Evolutionary conservation across 805 yeast species (phyloP).

Genomic region (Jamesozyma lodderae): DNA sequence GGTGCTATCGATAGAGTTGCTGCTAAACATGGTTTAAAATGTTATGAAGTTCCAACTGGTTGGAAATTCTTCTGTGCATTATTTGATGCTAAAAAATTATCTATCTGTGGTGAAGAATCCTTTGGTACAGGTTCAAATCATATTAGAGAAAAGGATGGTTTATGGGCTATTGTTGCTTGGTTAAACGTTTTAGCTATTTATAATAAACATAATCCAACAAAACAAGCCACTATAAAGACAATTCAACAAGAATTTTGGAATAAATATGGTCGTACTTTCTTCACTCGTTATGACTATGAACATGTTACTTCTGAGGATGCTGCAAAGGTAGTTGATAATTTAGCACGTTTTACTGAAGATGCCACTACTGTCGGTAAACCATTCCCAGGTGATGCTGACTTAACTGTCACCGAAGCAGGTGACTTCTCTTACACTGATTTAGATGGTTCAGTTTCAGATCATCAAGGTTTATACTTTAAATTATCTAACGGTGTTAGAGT

Average conservation of each 20-base stretch:
- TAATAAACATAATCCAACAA: constrained; percentile 48
- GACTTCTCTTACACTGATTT: constrained; percentile 89
- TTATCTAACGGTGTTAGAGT: constrained; percentile 75
- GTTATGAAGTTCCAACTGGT: constrained; percentile 96
- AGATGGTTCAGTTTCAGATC: constrained; percentile 79
- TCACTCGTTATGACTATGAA: constrained; percentile 93
- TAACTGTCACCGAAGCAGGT: constrained; percentile 63
- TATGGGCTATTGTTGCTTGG: constrained; percentile 98
- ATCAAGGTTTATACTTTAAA: constrained; percentile 85
- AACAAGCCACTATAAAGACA: constrained; percentile 57
- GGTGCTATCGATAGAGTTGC: constrained; percentile 93
- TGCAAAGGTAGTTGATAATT: constrained; percentile 47
- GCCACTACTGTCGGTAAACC: constrained; percentile 41
- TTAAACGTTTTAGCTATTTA: constrained; percentile 86
- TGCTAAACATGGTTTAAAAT: constrained; percentile 55
- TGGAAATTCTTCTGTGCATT: constrained; percentile 97
- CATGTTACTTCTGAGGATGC: constrained; percentile 74
- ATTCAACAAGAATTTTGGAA: constrained; percentile 85
- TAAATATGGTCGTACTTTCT: constrained; percentile 92
- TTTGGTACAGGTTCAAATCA: constrained; percentile 98
- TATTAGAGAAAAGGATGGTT: constrained; percentile 93
- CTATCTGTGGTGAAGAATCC: constrained; percentile 97
- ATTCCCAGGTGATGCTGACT: constrained; percentile 38
- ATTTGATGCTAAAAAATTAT: constrained; percentile 84
- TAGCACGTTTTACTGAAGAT: constrained; percentile 35